Conservation (phyloP, 2,329 filamentous ascomycete species). For the Colletotrichum sp. region DNA sequence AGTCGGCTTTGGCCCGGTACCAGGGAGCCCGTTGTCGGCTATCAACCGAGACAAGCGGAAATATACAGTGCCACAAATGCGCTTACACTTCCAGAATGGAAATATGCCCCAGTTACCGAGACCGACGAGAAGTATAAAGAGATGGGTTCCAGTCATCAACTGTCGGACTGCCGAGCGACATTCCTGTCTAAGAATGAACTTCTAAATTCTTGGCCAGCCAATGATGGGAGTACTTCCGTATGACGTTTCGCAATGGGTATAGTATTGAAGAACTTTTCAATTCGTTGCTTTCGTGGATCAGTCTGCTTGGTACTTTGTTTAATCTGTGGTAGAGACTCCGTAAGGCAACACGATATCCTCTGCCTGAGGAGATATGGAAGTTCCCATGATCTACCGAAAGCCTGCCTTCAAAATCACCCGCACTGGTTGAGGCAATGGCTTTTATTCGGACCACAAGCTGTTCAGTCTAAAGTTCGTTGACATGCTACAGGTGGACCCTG, state of each 20-base stretch:
- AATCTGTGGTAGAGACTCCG: neutral
- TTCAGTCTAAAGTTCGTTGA: neutral
- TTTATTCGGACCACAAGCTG: neutral
- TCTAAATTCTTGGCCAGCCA: neutral
- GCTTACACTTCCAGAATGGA: neutral
- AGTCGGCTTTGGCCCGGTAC: neutral
- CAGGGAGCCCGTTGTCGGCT: neutral
- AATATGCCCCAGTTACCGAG: neutral
- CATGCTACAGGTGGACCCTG: neutral
- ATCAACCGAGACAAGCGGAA: neutral
- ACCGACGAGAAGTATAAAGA: neutral
- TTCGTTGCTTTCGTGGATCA: neutral
- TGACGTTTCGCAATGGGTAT: neutral
- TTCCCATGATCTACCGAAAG: neutral
- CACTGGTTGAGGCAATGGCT: neutral
- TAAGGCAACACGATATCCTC: neutral
- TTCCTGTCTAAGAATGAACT: neutral
- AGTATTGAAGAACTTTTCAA: neutral
- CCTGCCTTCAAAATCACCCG: neutral
- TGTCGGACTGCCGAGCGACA: neutral
- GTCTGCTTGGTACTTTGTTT: neutral
- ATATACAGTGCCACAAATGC: neutral
- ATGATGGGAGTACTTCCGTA: neutral
- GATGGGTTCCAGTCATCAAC: neutral
- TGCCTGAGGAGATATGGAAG: neutral